Evolutionary conservation across 1,139 yeast species (phyloP), one percentile per base, ranked within the genome.

Genomic region (Nakaseomyces uthaithaninus): DNA sequence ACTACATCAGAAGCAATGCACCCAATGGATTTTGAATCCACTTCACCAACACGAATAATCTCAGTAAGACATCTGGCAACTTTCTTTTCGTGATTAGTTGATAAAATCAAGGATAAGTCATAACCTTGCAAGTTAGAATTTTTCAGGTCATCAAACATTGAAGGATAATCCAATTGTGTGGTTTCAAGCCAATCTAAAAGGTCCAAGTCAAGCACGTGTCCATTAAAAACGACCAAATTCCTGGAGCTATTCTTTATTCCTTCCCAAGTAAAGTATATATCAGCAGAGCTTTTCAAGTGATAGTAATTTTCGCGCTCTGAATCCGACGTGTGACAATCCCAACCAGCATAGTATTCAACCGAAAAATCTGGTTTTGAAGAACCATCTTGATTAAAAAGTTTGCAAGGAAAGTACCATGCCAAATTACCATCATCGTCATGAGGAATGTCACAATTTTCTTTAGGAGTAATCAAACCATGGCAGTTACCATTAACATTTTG

Each of bases 401-500:
- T 77, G 66, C 98, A 91, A 3, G 98, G 97, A 82, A 87, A 86
- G 64, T 91, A 91, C 95, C 95, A 89, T 8, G 95, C 97, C 50
- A 91, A 59, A 37, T 80, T 77, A 16, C 71, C 69, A 31, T 74
- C 75, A 30, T 69, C 70, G 47, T 71, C 68, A 45, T 67, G 64
- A 0, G 96, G 96, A 44, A 89, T 87, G 0, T 79, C 52, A 53
- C 85, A 74, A 56, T 79, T 73, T 9, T 68, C 75, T 48, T 75
- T 75, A 36, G 97, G 94, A n/a, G 65, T 71, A 44, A 91, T 81
- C 43, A 91, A 68, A 20, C 79, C 81, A 60, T 77, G 79, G 65
- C 98, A 91, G 60, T 87, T 80, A 23, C 96, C 96, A 59, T 91
- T 91, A 38, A 91, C 96, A 59, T 91, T 91, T 62, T 91, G 98